A percentile compares a stretch with the other conserved stretches of the same genome.
Conservation (phyloP, 2,329 filamentous ascomycete genomes). For the Neofusicoccum sp. region DNA sequence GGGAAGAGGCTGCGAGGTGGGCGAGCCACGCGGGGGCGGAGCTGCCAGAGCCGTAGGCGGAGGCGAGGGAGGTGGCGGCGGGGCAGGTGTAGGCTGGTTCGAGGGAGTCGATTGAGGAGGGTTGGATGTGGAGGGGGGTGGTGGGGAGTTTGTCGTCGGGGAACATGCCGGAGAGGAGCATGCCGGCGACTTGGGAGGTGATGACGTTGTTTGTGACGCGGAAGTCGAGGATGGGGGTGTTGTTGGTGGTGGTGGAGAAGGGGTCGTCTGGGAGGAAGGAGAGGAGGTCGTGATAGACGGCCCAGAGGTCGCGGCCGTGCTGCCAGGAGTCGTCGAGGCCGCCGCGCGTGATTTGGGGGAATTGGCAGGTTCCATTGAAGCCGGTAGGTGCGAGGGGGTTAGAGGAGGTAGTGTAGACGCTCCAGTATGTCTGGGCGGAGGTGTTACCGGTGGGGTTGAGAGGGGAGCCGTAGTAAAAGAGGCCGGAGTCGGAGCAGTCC, state of each 20-base stretch:
- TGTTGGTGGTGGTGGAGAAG: neutral
- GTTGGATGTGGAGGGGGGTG: constrained; percentile 49
- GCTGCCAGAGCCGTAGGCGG: constrained; percentile 48
- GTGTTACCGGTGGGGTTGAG: constrained; percentile 49
- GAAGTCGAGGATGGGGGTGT: constrained; percentile 55
- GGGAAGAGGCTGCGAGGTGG: constrained; percentile 61
- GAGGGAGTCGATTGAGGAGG: constrained; percentile 67
- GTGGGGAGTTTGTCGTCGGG: constrained; percentile 31
- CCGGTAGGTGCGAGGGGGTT: constrained; percentile 70
- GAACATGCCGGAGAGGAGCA: constrained; percentile 74
- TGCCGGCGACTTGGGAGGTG: constrained; percentile 77
- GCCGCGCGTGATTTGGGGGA: constrained; percentile 74
- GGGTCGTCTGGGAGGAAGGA: constrained; percentile 59
- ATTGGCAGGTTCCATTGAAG: constrained; percentile 75
- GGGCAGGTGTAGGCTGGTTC: constrained; percentile 73
- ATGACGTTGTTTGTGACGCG: constrained; percentile 82
- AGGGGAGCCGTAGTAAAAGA: constrained; percentile 70
- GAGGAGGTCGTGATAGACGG: constrained; percentile 73
- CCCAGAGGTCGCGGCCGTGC: constrained; percentile 75
- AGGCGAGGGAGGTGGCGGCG: constrained; percentile 50
- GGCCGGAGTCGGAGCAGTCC: constrained; percentile 70
- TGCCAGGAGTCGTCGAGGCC: constrained; percentile 75
- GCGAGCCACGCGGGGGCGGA: constrained; percentile 58
- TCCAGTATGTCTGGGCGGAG: constrained; percentile 66
- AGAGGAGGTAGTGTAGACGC: constrained; percentile 59